Conservation (phyloP, 2,329 filamentous ascomycete species). For the Hortaea werneckii region DNA sequence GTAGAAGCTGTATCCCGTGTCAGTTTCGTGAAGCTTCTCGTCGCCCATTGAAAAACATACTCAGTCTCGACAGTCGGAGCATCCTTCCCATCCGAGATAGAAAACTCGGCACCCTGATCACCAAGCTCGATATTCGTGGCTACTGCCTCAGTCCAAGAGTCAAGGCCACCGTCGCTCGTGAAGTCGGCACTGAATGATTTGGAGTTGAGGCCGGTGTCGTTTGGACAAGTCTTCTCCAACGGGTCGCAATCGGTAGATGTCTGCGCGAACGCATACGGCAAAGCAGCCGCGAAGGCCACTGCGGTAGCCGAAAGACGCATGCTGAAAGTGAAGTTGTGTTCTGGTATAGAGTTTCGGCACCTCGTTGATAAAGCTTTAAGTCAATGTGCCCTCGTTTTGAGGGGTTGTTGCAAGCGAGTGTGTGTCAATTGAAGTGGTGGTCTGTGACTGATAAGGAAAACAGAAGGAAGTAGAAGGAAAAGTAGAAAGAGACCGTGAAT, state of each 20-base stretch:
- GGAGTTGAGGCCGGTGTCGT: conserved; percentile 60
- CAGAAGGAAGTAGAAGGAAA: too few species aligned
- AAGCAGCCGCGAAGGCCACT: conserved; percentile 20
- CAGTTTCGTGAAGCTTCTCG: conserved; percentile 25
- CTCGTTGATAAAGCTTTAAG: not conserved
- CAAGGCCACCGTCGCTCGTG: conserved; percentile 50
- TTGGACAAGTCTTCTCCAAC: conserved; percentile 56
- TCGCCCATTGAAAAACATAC: conserved; percentile 8
- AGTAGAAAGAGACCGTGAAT: too few species aligned
- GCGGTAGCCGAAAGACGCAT: conserved; percentile 25
- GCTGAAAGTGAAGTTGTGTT: conserved; percentile 2
- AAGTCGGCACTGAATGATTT: conserved; percentile 39
- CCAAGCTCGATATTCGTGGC: conserved; percentile 56
- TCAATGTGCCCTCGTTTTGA: not conserved
- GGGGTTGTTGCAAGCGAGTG: not conserved
- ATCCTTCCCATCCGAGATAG: conserved; percentile 37
- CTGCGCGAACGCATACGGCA: conserved; percentile 53
- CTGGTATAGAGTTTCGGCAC: not conserved
- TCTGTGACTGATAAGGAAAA: too few species aligned
- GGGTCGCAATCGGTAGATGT: conserved; percentile 72
- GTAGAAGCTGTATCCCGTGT: conserved; percentile 46
- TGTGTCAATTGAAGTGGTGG: not conserved
- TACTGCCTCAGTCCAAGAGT: conserved; percentile 49
- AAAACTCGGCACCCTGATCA: conserved; percentile 57
- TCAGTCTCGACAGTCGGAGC: conserved; percentile 68